Conservation (phyloP, 257 asterid genomes). For the Petunia axillaris region DNA sequence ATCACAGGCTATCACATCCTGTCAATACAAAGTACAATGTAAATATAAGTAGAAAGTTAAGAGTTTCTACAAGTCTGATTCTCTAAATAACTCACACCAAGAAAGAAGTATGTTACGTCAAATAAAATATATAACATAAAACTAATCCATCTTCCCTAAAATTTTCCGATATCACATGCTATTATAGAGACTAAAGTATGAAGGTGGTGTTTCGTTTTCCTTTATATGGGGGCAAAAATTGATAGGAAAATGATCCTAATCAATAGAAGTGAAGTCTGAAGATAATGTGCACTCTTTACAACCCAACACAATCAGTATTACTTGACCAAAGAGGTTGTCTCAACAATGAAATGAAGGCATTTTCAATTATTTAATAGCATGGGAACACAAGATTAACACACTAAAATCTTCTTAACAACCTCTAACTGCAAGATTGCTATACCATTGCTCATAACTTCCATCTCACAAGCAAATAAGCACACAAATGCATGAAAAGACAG, state of each 20-base stretch:
- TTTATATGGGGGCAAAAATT: not conserved
- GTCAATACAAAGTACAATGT: conserved; percentile 17
- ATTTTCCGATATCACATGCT: not conserved
- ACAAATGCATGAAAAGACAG: not conserved
- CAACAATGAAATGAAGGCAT: not conserved
- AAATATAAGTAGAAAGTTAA: not conserved
- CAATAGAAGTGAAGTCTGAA: not conserved
- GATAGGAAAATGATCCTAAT: conserved; percentile 3
- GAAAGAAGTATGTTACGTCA: not conserved
- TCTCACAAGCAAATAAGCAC: not conserved
- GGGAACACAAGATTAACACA: not conserved
- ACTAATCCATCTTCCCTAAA: not conserved
- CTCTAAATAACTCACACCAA: not conserved
- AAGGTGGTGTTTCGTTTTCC: not conserved
- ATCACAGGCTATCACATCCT: conserved; percentile 97
- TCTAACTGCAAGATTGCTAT: not conserved
- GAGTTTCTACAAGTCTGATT: not conserved
- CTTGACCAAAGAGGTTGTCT: not conserved
- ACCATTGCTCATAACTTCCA: not conserved
- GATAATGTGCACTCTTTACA: not conserved
- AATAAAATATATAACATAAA: not conserved
- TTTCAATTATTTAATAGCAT: not conserved
- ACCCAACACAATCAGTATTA: not conserved
- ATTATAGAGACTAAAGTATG: not conserved
- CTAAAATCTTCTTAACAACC: not conserved